These are phyloP conservation scores for Triticum monococcum DNA, from an alignment of 176 grass and related monocot genomes.

Conservation along the genomic window DNA sequence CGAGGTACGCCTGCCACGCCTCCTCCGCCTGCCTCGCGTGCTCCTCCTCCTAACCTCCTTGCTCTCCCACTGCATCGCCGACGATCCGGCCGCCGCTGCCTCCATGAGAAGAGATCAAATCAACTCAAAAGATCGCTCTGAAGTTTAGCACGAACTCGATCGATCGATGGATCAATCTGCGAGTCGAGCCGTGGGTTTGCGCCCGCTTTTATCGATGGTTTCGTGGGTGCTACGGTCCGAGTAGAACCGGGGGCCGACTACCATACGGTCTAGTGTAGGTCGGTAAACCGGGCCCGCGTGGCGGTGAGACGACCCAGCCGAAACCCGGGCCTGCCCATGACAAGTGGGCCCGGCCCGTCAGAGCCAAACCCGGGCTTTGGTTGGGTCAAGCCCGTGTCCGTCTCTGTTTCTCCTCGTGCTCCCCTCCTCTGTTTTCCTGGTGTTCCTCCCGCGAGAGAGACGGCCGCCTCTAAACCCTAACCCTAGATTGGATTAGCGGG, in stretches of 20 bases:
- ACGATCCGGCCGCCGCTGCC: background rate
- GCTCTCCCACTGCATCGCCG: background rate
- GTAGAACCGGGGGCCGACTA: background rate
- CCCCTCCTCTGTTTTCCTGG: background rate
- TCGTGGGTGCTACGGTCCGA: background rate
- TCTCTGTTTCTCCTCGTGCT: background rate
- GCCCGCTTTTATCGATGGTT: background rate
- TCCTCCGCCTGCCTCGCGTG: no score
- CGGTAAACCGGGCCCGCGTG: background rate
- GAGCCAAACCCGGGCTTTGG: background rate
- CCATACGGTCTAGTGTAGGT: background rate
- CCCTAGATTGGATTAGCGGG: background rate
- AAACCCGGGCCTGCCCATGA: background rate
- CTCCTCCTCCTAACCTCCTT: background rate
- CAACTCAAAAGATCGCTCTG: no score
- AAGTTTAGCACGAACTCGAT: no score
- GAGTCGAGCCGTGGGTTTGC: background rate
- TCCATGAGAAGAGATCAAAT: background rate
- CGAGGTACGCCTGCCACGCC: slow-evolving; percentile 21
- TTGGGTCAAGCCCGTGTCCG: background rate
- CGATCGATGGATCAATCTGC: background rate
- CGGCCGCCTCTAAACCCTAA: slow-evolving; percentile 34
- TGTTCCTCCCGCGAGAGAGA: background rate
- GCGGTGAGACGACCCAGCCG: background rate
- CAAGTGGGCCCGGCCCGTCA: background rate